phyloP scores from a whole-genome alignment of 208 protist species.

The Leishmania tropica region DNA sequence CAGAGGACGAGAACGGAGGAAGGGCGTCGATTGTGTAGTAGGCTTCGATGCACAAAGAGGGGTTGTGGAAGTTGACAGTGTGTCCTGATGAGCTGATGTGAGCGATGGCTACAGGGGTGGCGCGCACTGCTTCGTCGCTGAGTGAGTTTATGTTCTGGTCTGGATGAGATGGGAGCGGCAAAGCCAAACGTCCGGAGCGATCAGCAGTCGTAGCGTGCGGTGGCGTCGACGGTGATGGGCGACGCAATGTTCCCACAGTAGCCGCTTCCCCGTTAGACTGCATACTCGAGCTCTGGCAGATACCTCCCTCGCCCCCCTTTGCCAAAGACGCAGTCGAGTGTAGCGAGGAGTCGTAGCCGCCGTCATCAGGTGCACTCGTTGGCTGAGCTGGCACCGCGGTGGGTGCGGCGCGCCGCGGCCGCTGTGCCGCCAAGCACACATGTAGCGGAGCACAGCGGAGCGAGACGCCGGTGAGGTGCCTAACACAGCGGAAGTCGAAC shows the following conservation, averaged over 20 bases:
- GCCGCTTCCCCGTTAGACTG: background rate
- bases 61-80: conserved; percentile 18
- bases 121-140: background rate
- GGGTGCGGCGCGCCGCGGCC: background rate
- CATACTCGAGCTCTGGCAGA: background rate
- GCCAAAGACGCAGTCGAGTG: background rate
- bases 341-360: background rate
- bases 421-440: conserved; percentile 12
- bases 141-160: background rate
- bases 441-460: conserved; percentile 31
- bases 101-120: background rate
- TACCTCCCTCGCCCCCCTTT: background rate
- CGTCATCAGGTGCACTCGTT: background rate
- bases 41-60: conserved; percentile 13
- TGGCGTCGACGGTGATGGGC: background rate
- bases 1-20: background rate
- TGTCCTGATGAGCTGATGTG: background rate
- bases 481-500: conserved; percentile 31
- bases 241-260: background rate
- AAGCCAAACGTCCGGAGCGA: background rate
- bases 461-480: conserved; percentile 28
- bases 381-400: background rate
- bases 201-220: background rate
- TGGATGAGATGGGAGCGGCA: background rate
- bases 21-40: conserved; percentile 6